Conservation (phyloP, 2,329 filamentous ascomycete genomes). For the Aspergillus quadricinctus region DNA sequence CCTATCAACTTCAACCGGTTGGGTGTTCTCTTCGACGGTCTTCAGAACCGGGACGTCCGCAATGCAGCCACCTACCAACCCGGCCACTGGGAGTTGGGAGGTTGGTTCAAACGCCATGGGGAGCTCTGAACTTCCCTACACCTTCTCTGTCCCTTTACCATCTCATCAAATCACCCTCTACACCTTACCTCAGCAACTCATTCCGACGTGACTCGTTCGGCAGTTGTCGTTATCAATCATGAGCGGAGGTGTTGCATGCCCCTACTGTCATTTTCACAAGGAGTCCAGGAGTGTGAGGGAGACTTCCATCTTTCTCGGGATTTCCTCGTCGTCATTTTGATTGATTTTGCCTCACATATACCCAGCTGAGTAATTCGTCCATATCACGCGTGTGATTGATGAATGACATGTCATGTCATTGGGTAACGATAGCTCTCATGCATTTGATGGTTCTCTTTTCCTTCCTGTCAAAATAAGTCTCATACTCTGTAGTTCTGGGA, state of each 20-base stretch:
- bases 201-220: background rate
- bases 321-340: background rate
- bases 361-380: background rate
- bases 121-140: conserved; percentile 12
- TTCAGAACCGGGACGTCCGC: conserved; percentile 58
- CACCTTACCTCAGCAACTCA: background rate
- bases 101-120: conserved; percentile 60
- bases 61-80: conserved; percentile 63
- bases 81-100: conserved; percentile 78
- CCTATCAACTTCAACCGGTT: conserved; percentile 78
- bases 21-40: conserved; percentile 63
- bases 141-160: background rate
- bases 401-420: background rate
- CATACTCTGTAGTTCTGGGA: too few species aligned
- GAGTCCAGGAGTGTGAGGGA: background rate
- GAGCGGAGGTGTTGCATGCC: background rate
- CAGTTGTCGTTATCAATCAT: background rate
- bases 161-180: background rate
- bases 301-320: background rate
- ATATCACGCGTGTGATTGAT: background rate
- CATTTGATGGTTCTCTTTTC: background rate
- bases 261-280: background rate
- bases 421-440: background rate
- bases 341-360: background rate
- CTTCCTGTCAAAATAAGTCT: too few species aligned